These are phyloP conservation scores for Chlorella sp. DNA, from an alignment of 139 green algal species.

Conservation along the genomic window DNA sequence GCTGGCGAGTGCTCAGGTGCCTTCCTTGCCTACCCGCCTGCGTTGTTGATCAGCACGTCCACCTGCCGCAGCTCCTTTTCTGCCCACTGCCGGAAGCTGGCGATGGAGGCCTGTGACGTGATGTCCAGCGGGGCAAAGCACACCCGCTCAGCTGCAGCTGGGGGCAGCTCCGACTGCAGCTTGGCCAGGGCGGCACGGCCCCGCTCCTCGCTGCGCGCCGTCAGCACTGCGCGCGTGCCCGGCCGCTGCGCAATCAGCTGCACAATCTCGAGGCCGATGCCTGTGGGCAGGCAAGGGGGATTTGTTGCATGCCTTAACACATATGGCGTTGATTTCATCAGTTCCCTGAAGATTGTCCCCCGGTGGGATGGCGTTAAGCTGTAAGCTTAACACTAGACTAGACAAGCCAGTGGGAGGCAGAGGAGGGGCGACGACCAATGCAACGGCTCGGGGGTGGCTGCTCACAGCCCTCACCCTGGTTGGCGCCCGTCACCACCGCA, in stretches of 20 bases:
- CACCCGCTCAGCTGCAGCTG: conserved; percentile 7
- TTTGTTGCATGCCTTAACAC: not conserved
- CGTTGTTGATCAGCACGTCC: conserved; percentile 61
- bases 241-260: conserved; percentile 45
- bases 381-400: too few relatives aligned
- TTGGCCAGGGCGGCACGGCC: conserved; percentile 49
- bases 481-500: conserved; percentile 8
- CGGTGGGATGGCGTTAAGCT: too few relatives aligned
- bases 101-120: conserved; percentile 50
- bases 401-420: not conserved
- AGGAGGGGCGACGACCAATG: not conserved
- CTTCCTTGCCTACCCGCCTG: not conserved
- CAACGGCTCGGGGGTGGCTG: not conserved
- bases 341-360: too few relatives aligned
- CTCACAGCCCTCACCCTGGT: not conserved
- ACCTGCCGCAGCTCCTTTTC: conserved; percentile 40
- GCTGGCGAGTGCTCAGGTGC: not conserved
- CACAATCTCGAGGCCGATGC: conserved; percentile 74
- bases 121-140: not conserved
- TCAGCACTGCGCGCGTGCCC: conserved; percentile 58
- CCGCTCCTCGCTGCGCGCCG: conserved; percentile 52
- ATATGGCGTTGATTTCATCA: not conserved
- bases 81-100: conserved; percentile 55
- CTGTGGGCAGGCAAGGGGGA: not conserved
- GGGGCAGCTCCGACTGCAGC: conserved; percentile 24